These are phyloP conservation scores for Daldinia grandis DNA, from an alignment of 495 filamentous ascomycete genomes.

Conservation along the genomic window DNA sequence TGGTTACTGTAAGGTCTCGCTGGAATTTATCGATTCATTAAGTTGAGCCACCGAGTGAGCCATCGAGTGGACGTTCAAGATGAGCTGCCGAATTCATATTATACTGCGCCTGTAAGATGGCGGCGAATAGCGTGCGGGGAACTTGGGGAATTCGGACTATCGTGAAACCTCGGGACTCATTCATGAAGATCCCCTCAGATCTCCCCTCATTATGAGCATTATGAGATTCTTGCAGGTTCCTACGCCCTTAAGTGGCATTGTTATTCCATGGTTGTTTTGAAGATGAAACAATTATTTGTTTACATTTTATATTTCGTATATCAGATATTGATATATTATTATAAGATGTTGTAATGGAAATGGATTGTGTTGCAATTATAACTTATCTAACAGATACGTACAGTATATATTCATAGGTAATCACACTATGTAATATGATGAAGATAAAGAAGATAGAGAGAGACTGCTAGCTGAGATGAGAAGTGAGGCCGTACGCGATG, in stretches of 20 bases:
- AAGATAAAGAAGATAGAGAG: not conserved
- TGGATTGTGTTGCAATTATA: conserved; percentile 12
- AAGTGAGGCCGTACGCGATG: conserved; percentile 15
- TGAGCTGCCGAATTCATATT: conserved; percentile 1
- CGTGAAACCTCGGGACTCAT: conserved; percentile 19
- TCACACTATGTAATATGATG: conserved; percentile 1
- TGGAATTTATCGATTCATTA: not conserved
- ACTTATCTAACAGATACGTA: not conserved
- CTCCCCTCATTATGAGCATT: conserved; percentile 1
- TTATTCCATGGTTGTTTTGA: too few species aligned
- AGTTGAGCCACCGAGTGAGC: not conserved
- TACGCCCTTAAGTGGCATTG: too few species aligned
- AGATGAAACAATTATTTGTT: too few species aligned
- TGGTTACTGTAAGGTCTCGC: conserved; percentile 6
- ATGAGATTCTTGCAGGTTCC: not conserved
- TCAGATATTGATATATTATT: not conserved
- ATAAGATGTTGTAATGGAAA: conserved; percentile 11
- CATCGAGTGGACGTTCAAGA: not conserved
- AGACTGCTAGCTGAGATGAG: conserved; percentile 6
- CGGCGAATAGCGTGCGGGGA: conserved; percentile 39
- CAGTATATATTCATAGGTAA: conserved; percentile 10
- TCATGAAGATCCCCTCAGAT: conserved; percentile 18
- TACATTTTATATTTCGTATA: not conserved
- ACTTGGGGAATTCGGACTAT: conserved; percentile 26
- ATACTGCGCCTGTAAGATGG: not conserved